Conservation (phyloP, 805 yeast genomes). For the Yueomyces sp. region DNA sequence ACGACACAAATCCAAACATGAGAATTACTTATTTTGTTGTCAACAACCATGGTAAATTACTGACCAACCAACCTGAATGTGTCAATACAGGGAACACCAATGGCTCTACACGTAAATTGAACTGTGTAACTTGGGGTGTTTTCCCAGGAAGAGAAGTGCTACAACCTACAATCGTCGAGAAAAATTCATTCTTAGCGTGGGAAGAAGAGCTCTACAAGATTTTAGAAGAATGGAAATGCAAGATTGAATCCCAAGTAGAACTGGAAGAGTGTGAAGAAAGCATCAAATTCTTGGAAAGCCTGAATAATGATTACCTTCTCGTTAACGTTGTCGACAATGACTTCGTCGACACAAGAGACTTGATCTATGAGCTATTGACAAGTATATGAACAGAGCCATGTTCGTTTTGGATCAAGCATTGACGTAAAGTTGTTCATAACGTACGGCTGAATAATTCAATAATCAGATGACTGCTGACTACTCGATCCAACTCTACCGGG, state of each 20-base stretch:
- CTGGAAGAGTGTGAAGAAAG: conserved; percentile 18
- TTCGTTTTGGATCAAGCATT: too few relatives aligned
- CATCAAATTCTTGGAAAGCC: conserved; percentile 10
- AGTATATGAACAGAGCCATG: too few relatives aligned
- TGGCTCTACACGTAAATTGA: conserved; percentile 38
- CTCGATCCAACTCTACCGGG: too few relatives aligned
- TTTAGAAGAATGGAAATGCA: conserved; percentile 64
- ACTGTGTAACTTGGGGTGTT: conserved; percentile 97
- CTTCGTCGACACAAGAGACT: conserved; percentile 38
- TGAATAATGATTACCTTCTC: conserved; percentile 48
- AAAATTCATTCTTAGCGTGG: conserved; percentile 89
- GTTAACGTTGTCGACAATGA: conserved; percentile 89
- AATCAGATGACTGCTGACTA: too few relatives aligned
- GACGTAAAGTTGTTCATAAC: too few relatives aligned
- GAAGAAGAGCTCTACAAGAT: conserved; percentile 87
- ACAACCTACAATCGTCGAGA: conserved; percentile 94
- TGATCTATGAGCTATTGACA: conserved; percentile 40
- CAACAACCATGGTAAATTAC: conserved; percentile 38
- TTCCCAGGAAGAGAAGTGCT: conserved; percentile 91
- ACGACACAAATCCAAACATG: conserved; percentile 14
- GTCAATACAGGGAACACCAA: background rate
- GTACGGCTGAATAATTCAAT: too few relatives aligned
- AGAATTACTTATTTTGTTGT: conserved; percentile 71
- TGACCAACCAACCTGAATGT: conserved; percentile 58
- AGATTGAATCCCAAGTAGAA: conserved; percentile 18